Percentiles rank a stretch among this genome's conserved stretches.
Conservation (phyloP, 2,329 filamentous ascomycete species). For the Sphaerulina vaccinii region DNA sequence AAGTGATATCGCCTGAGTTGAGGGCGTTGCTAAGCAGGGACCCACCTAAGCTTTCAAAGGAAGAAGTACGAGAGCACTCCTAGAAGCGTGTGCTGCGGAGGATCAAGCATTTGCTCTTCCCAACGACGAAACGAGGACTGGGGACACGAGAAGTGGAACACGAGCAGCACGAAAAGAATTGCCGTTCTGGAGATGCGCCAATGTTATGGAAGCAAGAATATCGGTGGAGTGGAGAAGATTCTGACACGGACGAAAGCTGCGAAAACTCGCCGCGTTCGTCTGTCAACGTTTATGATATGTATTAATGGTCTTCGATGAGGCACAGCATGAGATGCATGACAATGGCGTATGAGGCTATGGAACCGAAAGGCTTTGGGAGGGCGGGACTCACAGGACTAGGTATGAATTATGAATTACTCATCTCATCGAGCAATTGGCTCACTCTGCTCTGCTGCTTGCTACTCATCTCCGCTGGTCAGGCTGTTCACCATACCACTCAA, state of each 20-base stretch:
- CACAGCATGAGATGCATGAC: background rate
- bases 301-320: background rate
- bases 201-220: background rate
- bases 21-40: constrained; percentile 61
- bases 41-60: constrained; percentile 51
- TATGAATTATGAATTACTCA: background rate
- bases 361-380: background rate
- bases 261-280: too few species aligned
- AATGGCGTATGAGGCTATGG: background rate
- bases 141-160: too few species aligned
- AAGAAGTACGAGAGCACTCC: constrained; percentile 47
- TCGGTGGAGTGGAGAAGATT: too few species aligned
- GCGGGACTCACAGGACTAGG: background rate
- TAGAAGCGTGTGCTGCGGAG: constrained; percentile 20
- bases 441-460: too few species aligned
- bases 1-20: constrained; percentile 63
- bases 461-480: too few species aligned
- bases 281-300: background rate
- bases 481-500: too few species aligned
- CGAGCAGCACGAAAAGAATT: too few species aligned
- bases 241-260: too few species aligned
- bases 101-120: background rate
- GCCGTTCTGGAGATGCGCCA: background rate
- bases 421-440: background rate
- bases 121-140: background rate